Evolutionary conservation across 2,329 filamentous ascomycete genomes (phyloP).

Genomic region (Colletotrichum truncatum): DNA sequence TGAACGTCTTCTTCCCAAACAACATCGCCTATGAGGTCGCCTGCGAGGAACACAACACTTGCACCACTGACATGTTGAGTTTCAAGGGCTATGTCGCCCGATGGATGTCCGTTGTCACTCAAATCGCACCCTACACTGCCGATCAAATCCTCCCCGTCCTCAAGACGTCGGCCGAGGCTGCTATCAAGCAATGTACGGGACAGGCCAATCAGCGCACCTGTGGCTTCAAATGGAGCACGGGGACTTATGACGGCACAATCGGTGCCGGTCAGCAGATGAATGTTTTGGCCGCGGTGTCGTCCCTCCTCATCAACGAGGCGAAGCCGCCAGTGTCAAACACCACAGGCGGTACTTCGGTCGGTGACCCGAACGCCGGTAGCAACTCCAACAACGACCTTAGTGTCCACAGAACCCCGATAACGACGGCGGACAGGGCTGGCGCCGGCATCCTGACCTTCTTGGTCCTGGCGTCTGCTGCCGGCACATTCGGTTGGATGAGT

Average conservation of each 20-base stretch:
- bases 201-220: constrained; percentile 59
- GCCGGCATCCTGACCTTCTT: constrained; percentile 57
- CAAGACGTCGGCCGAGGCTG: constrained; percentile 60
- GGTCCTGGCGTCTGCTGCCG: constrained; percentile 48
- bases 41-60: constrained; percentile 64
- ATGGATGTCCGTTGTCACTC: constrained; percentile 62
- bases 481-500: constrained; percentile 60
- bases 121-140: constrained; percentile 63
- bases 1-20: constrained; percentile 61
- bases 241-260: constrained; percentile 60
- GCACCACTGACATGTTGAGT: constrained; percentile 70
- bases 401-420: constrained; percentile 44
- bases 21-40: constrained; percentile 68
- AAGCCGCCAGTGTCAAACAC: constrained; percentile 53
- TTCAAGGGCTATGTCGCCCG: constrained; percentile 70
- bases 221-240: constrained; percentile 62
- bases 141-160: constrained; percentile 61
- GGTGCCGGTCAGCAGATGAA: constrained; percentile 70
- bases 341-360: constrained; percentile 60
- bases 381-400: constrained; percentile 45
- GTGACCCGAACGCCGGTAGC: constrained; percentile 52
- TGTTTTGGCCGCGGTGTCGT: constrained; percentile 63
- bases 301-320: constrained; percentile 55
- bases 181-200: constrained; percentile 63
- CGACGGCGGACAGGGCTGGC: constrained; percentile 55